phyloP scores from a whole-genome alignment of 2,329 filamentous ascomycete species.

The Colletotrichum eleusines region DNA sequence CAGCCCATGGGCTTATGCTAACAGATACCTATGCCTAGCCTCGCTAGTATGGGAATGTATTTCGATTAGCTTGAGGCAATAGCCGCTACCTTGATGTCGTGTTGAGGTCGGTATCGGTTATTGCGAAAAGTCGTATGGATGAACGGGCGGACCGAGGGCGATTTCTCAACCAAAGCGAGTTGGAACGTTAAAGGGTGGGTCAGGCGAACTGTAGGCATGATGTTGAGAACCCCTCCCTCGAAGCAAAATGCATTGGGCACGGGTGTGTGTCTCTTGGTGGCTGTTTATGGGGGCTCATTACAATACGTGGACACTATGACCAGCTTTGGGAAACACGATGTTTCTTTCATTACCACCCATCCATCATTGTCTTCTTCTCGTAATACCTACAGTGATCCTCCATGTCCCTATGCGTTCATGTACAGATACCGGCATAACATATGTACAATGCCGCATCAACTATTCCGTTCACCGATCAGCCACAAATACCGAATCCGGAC shows the following conservation, averaged over 20 bases:
- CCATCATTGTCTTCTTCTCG: neutral
- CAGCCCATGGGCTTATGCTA: no score
- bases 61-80: neutral
- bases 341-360: neutral
- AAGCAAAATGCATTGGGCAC: neutral
- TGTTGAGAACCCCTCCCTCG: neutral
- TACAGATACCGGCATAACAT: constrained; percentile 9
- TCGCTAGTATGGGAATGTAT: neutral
- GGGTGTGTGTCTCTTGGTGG: neutral
- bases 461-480: neutral
- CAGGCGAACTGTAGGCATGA: neutral
- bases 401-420: neutral
- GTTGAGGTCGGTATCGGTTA: neutral
- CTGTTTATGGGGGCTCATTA: neutral
- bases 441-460: neutral
- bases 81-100: no score
- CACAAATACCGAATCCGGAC: constrained; percentile 40
- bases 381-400: neutral
- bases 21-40: neutral
- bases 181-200: neutral
- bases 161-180: neutral
- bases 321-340: neutral
- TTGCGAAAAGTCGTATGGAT: neutral
- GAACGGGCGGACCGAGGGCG: neutral
- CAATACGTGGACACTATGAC: no score